These are phyloP conservation scores for Aphanomyces cochlioides DNA, from an alignment of 352 stramenopile genomes.

Conservation along the genomic window DNA sequence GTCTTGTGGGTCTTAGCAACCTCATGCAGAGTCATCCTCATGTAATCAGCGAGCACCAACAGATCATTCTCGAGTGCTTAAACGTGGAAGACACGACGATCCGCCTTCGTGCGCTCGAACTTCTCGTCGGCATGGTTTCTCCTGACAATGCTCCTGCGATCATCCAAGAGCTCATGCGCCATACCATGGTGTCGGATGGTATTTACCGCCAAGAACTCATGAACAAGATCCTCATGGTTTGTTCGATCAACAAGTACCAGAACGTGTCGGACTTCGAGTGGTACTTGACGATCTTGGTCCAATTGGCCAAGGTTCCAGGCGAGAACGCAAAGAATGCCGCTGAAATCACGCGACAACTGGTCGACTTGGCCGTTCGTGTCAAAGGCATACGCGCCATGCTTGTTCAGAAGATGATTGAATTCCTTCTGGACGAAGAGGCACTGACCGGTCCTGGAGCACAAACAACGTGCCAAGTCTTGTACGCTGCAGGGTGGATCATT, in stretches of 20 bases:
- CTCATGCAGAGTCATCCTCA: conserved; percentile 95
- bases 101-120: conserved; percentile 93
- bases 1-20: conserved; percentile 95
- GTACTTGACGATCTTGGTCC: conserved; percentile 97
- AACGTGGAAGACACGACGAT: conserved; percentile 99
- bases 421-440: conserved; percentile 88
- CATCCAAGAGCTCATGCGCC: conserved; percentile 94
- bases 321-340: conserved; percentile 60
- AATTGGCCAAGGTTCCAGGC: conserved; percentile 90
- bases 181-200: conserved; percentile 92
- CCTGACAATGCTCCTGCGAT: conserved; percentile 95
- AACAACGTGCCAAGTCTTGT: conserved; percentile 92
- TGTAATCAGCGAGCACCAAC: conserved; percentile 93
- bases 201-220: conserved; percentile 95
- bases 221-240: conserved; percentile 94
- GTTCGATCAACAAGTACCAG: conserved; percentile 96
- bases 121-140: conserved; percentile 95
- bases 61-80: conserved; percentile 95
- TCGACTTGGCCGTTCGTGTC: conserved; percentile 96
- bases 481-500: conserved; percentile 96
- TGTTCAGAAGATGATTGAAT: conserved; percentile 91
- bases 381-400: conserved; percentile 93
- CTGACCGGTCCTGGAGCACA: conserved; percentile 62
- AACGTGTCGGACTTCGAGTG: conserved; percentile 98
- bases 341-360: conserved; percentile 92